phyloP scores from a whole-genome alignment of 1,284 basidiomycete genomes.

The Neotropicomus parvogracilis region DNA sequence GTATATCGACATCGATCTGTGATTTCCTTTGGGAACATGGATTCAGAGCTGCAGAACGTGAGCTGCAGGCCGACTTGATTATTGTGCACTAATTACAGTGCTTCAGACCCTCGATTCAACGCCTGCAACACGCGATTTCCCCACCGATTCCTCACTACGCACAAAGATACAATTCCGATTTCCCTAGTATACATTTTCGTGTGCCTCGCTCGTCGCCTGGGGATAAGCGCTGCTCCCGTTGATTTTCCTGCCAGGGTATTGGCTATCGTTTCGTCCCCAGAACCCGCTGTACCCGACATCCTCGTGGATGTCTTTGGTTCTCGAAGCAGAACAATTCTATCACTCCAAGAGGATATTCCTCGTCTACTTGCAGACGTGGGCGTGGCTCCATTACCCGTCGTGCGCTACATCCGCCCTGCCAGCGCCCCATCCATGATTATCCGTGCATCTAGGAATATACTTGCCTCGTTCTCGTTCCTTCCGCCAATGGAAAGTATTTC shows the following conservation, averaged over 20 bases:
- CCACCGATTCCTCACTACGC: slow-evolving; percentile 50
- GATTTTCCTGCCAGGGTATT: slow-evolving; percentile 55
- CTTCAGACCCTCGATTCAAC: slow-evolving; percentile 34
- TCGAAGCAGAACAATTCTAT: slow-evolving; percentile 35
- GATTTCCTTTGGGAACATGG: slow-evolving; percentile 45
- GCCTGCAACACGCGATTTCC: slow-evolving; percentile 54
- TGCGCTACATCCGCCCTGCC: slow-evolving; percentile 33
- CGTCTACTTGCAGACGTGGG: slow-evolving; percentile 30
- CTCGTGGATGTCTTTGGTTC: slow-evolving; percentile 48
- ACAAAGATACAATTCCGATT: slow-evolving; percentile 53
- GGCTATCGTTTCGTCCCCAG: slow-evolving; percentile 41
- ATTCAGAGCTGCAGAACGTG: slow-evolving; percentile 40
- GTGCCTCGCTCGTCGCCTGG: slow-evolving; percentile 48
- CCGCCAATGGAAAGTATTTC: slow-evolving; percentile 16
- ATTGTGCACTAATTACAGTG: slow-evolving; percentile 8
- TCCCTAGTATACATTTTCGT: slow-evolving; percentile 60
- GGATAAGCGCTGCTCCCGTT: slow-evolving; percentile 49
- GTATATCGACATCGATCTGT: slow-evolving; percentile 43
- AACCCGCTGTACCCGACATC: slow-evolving; percentile 35
- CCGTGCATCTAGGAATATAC: slow-evolving; percentile 39
- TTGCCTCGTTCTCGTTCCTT: slow-evolving; percentile 30
- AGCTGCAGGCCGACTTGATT: slow-evolving; percentile 10
- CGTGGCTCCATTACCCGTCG: slow-evolving; percentile 21
- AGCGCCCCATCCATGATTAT: slow-evolving; percentile 39
- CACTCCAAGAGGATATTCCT: slow-evolving; percentile 33